Conservation (phyloP, 2,329 filamentous ascomycete genomes). For the Elsinoe australis region DNA sequence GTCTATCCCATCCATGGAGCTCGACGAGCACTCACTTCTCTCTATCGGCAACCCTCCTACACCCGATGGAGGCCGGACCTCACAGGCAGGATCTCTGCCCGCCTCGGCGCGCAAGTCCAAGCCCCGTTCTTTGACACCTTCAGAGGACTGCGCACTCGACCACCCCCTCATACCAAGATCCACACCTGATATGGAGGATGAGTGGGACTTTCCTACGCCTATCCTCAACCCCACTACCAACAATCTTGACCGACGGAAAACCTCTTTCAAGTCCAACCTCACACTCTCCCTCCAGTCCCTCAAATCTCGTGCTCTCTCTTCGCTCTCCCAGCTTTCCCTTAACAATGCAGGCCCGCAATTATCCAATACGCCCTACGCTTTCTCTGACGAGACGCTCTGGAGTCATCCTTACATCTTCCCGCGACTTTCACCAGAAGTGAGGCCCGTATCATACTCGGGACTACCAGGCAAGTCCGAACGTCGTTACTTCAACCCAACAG, state of each 20-base stretch:
- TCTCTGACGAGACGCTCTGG: slow-evolving; percentile 53
- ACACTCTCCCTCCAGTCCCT: slow-evolving; percentile 55
- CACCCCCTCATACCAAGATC: slow-evolving; percentile 48
- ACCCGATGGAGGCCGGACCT: slow-evolving; percentile 32
- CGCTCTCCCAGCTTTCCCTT: slow-evolving; percentile 48
- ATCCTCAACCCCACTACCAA: slow-evolving; percentile 36
- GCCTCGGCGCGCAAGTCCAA: slow-evolving; percentile 36
- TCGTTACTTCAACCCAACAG: slow-evolving; percentile 53
- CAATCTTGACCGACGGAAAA: slow-evolving; percentile 23
- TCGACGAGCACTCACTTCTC: slow-evolving; percentile 37
- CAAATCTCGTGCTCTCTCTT: slow-evolving; percentile 51
- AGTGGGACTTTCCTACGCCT: slow-evolving; percentile 27
- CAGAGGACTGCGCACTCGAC: slow-evolving; percentile 48
- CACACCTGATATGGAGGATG: slow-evolving; percentile 22
- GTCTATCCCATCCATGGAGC: slow-evolving; percentile 49
- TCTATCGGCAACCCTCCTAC: slow-evolving; percentile 40
- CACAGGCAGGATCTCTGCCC: slow-evolving; percentile 25
- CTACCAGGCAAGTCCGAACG: slow-evolving; percentile 51
- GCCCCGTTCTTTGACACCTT: slow-evolving; percentile 43
- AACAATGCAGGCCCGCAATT: slow-evolving; percentile 28
- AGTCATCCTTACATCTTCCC: slow-evolving; percentile 52
- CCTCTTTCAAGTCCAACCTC: slow-evolving; percentile 56
- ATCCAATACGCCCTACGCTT: slow-evolving; percentile 37
- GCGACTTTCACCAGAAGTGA: slow-evolving; percentile 52
- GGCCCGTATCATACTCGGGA: slow-evolving; percentile 47